These are phyloP conservation scores for Candida suzukii DNA, from an alignment of 805 yeast genomes.

Conservation along the genomic window DNA sequence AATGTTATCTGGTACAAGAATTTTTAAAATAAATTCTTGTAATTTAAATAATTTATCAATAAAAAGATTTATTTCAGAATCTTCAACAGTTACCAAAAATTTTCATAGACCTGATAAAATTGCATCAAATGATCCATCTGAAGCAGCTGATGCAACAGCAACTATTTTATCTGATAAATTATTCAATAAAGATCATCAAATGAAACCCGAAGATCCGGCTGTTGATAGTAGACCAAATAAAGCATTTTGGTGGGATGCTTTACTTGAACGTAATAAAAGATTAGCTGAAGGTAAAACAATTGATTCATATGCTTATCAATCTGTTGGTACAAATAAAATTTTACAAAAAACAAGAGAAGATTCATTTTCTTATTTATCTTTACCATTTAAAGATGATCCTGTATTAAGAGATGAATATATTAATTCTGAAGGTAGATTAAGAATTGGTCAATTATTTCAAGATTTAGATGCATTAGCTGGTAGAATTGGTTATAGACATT, in stretches of 20 bases:
- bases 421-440: constrained; percentile 82
- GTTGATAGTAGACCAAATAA: constrained; percentile 24
- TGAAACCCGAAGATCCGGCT: constrained; percentile 15
- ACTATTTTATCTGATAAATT: constrained; percentile 54
- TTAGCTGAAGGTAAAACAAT: constrained; percentile 64
- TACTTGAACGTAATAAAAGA: constrained; percentile 65
- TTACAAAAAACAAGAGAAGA: constrained; percentile 71
- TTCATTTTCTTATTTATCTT: constrained; percentile 59
- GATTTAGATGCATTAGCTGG: constrained; percentile 94
- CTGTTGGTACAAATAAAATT: constrained; percentile 64
- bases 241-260: constrained; percentile 85
- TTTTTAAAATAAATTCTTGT: too few relatives aligned
- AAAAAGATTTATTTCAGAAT: neutral
- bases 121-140: constrained; percentile 43
- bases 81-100: constrained; percentile 1
- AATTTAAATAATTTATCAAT: neutral
- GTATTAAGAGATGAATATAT: constrained; percentile 83
- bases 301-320: constrained; percentile 64
- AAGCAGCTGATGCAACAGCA: constrained; percentile 71
- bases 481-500: constrained; percentile 85
- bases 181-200: constrained; percentile 41
- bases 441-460: constrained; percentile 91
- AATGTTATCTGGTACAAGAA: neutral
- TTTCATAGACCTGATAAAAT: constrained; percentile 19
- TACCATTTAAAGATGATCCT: constrained; percentile 81